Evolutionary conservation across 2,329 filamentous ascomycete genomes (phyloP), one percentile per base, ranked within the genome.

Genomic region (Colletotrichum sublineola): DNA sequence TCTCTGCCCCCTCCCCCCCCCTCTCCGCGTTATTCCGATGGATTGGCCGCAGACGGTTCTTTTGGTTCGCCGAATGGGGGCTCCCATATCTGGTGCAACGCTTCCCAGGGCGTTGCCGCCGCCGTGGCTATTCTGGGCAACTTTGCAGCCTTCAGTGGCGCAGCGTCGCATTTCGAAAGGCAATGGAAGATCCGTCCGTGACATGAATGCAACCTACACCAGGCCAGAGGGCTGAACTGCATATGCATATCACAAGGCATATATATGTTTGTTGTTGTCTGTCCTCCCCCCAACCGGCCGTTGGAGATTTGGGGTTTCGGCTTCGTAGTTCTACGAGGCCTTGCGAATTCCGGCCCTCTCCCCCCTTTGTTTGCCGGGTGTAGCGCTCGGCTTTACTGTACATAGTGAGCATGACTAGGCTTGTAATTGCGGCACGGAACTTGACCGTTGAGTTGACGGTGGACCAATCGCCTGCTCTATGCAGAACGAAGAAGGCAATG

Each of bases 51-150:
- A 20, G 38, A 20, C 40, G n/a, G 3, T 40, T 63, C 48, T 50
- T 50, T 4, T 63, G 60, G 46, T 40, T 62, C 44, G 60, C 60
- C 29, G 62, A 57, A 42, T 11, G 31, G 20, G 15, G 24, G 38
- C 29, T 31, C 36, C 48, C 38, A 36, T 56, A 29, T 48, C 53
- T 63, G 57, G 57, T 68, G 68, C 57, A 63, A 68, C 64, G 38
- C 44, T 68, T 12, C 44, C 64, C n/a, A 15, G 61, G 38, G 57
- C 68, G 63, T 57, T 63, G 50, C 48, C 40, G 36, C 24, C 36
- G 20, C 24, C 8, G 14, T 62, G 8, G n/a, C 33, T 63, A 57
- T 57, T 57, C 31, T n/a, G 40, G 24, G 57, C 18, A 44, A 46
- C 8, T 46, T 7, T 20, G 3, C 38, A 6, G 33, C 18, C 24